Base-by-base conservation (phyloP, 192 early-diverging fungal genomes). In the Gryganskiella cystojenkinii region DNA sequence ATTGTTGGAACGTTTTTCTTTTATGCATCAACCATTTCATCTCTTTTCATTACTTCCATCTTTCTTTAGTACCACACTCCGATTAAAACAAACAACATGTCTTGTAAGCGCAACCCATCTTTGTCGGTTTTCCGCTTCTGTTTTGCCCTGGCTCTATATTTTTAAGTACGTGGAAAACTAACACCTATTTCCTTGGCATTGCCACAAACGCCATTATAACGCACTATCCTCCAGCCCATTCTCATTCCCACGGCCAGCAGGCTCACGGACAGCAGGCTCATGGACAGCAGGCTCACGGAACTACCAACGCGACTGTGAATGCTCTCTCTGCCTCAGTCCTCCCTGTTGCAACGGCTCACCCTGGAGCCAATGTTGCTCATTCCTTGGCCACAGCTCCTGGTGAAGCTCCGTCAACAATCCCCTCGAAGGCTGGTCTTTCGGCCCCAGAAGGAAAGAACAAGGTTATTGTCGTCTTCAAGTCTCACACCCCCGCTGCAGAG, bases 401-500 rank as follows among this genome's bases (percentile, higher is more conserved):
- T 0, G 17, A 2, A 19, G 69, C 61, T 34, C 62, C 56, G 31
- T 31, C 56, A 3, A 71, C 52, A 3, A 28, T 33, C 13, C 61
- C 54, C 11, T 17, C 53, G n/a, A 27, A 10, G 1, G 11, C 46
- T 2, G n/a, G n/a, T 24, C 5, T 33, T 24, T 9, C 14, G 4
- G 7, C 8, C 13, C 13, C 22, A 33, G n/a, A 51, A 7, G 47
- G 47, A 24, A n/a, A 27, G 40, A 68, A 59, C 45, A 75, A 57
- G n/a, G 52, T 62, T 65, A 84, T 90, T 68, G 84, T 89, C 50
- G 61, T 84, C 49, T 90, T 88, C 75, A 90, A 90, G 71, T 25
- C 27, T 0, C 81, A 58, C 20, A 89, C 89, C 47, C 64, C 83
- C 27, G 27, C 60, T 3, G 56, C 65, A 17, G 81, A 83, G 17